Percentiles rank a stretch among this genome's conserved stretches.
These are phyloP conservation scores for Pisolithus sp. DNA, from an alignment of 768 basidiomycete species.

Conservation along the genomic window DNA sequence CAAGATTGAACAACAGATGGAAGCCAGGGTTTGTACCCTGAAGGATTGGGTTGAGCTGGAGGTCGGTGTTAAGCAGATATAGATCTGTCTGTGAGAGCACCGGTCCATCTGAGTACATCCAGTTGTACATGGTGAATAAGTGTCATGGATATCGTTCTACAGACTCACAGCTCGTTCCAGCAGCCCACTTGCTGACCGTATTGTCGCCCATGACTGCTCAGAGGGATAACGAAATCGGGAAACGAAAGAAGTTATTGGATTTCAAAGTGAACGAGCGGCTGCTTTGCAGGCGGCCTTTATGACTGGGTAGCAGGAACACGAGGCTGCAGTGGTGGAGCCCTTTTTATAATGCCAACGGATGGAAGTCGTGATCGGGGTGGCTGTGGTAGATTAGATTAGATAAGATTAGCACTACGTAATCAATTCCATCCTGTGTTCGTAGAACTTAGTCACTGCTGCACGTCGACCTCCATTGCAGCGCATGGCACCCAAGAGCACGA, in stretches of 20 bases:
- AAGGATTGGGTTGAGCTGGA: constrained; percentile 73
- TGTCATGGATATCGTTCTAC: background rate
- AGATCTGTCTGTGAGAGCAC: constrained; percentile 76
- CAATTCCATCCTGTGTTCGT: constrained; percentile 5
- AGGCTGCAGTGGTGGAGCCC: background rate
- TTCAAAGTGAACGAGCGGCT: background rate
- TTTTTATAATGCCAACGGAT: background rate
- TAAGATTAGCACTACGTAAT: constrained; percentile 16
- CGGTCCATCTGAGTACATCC: constrained; percentile 54
- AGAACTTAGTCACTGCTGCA: background rate
- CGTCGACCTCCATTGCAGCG: background rate
- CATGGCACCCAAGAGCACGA: constrained; percentile 86
- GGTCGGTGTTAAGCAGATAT: constrained; percentile 64
- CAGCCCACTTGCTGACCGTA: constrained; percentile 29
- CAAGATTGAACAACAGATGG: constrained; percentile 67
- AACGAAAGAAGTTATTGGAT: background rate
- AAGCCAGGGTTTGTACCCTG: constrained; percentile 41
- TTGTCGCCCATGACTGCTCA: constrained; percentile 21
- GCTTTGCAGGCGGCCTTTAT: background rate
- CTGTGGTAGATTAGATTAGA: constrained; percentile 15
- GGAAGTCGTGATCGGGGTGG: background rate
- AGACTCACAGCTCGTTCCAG: constrained; percentile 31
- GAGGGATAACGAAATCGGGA: background rate
- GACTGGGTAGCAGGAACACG: background rate
- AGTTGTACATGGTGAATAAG: background rate